phyloP scores from a whole-genome alignment of 139 green algal species.

The Penium margaritaceum region DNA sequence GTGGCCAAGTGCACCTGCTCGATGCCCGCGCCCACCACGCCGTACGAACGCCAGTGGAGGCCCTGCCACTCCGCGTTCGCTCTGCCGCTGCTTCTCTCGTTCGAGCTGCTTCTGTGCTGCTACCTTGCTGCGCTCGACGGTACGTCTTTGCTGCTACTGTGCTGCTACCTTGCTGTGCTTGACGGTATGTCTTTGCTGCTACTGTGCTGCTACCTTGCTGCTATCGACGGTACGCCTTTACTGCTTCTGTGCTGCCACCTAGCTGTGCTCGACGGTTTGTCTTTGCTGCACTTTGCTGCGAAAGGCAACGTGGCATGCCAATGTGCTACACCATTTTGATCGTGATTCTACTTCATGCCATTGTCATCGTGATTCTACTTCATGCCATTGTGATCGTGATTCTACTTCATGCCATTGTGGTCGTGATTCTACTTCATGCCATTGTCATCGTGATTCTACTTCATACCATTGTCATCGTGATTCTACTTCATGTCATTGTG shows the following conservation, averaged over 20 bases:
- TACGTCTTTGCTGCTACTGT: background rate
- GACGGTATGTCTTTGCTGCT: background rate
- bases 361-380: background rate
- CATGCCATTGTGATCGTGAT: background rate
- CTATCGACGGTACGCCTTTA: background rate
- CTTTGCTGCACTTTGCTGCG: background rate
- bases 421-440: background rate
- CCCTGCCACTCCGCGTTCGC: slow-evolving; percentile 19
- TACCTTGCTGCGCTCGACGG: slow-evolving; percentile 19
- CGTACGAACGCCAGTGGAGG: slow-evolving; percentile 32
- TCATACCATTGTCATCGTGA: background rate
- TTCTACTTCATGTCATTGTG: background rate
- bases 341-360: background rate
- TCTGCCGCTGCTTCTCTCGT: slow-evolving; percentile 27
- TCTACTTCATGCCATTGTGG: background rate
- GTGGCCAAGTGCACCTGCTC: slow-evolving; percentile 25
- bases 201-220: background rate
- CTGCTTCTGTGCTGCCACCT: background rate
- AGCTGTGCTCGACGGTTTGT: background rate
- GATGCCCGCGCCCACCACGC: slow-evolving; percentile 30
- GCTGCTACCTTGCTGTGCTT: background rate
- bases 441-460: background rate
- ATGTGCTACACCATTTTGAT: background rate
- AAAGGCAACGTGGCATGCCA: no score
- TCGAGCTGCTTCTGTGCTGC: slow-evolving; percentile 38